A percentile compares a stretch with the other conserved stretches of the same genome.
phyloP scores from a whole-genome alignment of 2,329 filamentous ascomycete species.

The Geosmithia morbida region DNA sequence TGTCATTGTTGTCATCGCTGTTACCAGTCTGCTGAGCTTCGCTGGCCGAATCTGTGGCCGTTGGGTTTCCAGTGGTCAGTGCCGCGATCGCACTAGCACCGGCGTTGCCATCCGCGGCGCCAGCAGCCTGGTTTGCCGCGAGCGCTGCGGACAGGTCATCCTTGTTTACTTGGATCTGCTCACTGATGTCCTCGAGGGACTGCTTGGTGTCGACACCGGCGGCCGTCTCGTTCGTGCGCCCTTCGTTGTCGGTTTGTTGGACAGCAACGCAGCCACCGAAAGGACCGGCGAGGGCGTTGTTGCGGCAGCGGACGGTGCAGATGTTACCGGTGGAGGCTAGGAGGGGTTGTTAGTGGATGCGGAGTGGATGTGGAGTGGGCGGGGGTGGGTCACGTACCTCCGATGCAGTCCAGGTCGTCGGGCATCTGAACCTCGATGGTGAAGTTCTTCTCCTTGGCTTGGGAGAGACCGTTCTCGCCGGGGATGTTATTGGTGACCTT shows the following conservation, averaged over 20 bases:
- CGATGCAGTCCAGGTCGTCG: background rate
- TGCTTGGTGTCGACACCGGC: background rate
- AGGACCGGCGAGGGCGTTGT: background rate
- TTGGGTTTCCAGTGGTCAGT: background rate
- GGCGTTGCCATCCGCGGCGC: background rate
- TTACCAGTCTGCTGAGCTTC: background rate
- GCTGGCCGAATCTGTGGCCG: background rate
- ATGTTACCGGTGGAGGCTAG: background rate
- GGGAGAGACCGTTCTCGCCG: background rate
- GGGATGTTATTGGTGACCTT: background rate
- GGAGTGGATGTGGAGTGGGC: background rate
- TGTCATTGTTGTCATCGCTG: background rate
- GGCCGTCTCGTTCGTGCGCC: background rate
- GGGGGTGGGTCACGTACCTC: background rate
- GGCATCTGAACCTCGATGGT: background rate
- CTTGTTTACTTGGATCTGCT: background rate
- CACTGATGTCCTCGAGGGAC: background rate
- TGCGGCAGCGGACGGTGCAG: background rate
- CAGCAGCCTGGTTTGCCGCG: background rate
- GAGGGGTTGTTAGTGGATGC: background rate
- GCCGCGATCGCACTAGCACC: background rate
- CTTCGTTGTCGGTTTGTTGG: background rate
- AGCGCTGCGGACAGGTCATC: background rate
- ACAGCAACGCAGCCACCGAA: background rate
- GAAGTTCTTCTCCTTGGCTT: background rate